Conservation (phyloP, 2,329 filamentous ascomycete species). For the Stachybotrys echinatus region DNA sequence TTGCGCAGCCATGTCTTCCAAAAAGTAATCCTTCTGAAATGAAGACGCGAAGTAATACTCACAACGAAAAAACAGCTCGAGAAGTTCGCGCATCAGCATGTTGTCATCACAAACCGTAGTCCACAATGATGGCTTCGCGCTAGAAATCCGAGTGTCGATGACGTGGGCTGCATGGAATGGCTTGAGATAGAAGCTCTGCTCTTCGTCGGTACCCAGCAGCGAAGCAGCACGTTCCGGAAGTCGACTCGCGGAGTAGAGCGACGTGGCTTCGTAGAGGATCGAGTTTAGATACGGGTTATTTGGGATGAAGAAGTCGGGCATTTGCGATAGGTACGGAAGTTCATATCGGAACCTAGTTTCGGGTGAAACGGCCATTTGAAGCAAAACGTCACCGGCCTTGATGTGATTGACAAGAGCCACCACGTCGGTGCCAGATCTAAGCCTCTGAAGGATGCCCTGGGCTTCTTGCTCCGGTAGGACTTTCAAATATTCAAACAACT, state of each 20-base stretch:
- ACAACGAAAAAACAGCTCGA: constrained; percentile 20
- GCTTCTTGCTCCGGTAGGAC: constrained; percentile 22
- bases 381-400: constrained; percentile 27
- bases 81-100: constrained; percentile 24
- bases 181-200: constrained; percentile 21
- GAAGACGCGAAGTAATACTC: constrained; percentile 29
- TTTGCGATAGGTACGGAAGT: constrained; percentile 26
- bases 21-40: constrained; percentile 33
- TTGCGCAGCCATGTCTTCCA: constrained; percentile 29
- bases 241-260: constrained; percentile 3
- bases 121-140: constrained; percentile 26
- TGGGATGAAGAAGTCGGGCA: constrained; percentile 9
- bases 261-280: constrained; percentile 17
- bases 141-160: constrained; percentile 23
- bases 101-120: constrained; percentile 29
- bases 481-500: constrained; percentile 11
- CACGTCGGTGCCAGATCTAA: constrained; percentile 26
- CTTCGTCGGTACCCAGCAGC: constrained; percentile 4
- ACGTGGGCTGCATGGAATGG: constrained; percentile 30
- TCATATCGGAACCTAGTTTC: constrained; percentile 32
- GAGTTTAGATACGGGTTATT: constrained; percentile 21
- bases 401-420: constrained; percentile 25
- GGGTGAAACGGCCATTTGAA: constrained; percentile 30
- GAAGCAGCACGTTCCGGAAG: not conserved
- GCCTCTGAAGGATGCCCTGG: constrained; percentile 23